Base-by-base conservation (phyloP, 2,329 filamentous ascomycete species). In the Aspergillus aculeatinus region DNA sequence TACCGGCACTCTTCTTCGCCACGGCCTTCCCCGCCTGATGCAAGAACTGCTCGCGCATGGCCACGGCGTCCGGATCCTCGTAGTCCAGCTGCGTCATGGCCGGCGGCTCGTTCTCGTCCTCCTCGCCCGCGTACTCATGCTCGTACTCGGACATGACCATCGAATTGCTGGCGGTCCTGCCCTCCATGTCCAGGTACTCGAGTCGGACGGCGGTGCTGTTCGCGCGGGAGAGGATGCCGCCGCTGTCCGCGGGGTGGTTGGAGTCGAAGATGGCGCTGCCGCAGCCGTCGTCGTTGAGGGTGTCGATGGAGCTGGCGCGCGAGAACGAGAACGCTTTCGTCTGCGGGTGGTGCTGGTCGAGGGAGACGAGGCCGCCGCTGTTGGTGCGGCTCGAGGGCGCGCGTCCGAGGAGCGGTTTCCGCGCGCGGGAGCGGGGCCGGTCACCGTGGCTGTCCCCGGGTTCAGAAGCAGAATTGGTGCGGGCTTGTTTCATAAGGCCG, bases 41-140 rank as follows among this genome's bases (percentile, higher is more conserved):
- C 63, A 83, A 80, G 29, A 81, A 82, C 42, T 81, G 82, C 35
- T 85, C 83, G n/a, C 82, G 82, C 67, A 85, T 84, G 57, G 81
- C 81, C 12, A 81, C 79, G 2, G 83, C 83, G 50, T 86, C 79
- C 1, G 78, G 74, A 60, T 81, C 79, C 59, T 81, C 79, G 58
- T 81, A 82, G 29, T 78, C 77, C 19, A 82, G 67, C 64, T 81
- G 79, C 5, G 80, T 81, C 76, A 80, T 76, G 14, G 71, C 72
- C 14, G 77, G 76, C 7, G 71, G 67, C 57, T 77, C 72, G 11
- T 74, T 65, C 51, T 72, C 73, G 11, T 72, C 65, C 44, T 73
- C 65, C 44, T 73, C 71, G 14, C 68, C 63, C 33, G 33, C 33
- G 12, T 35, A 35, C 33, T 35, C 33, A 35, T 35, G 14, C 33